Evolutionary conservation across 2,329 filamentous ascomycete genomes (phyloP).

Genomic region (Xylaria sp.): DNA sequence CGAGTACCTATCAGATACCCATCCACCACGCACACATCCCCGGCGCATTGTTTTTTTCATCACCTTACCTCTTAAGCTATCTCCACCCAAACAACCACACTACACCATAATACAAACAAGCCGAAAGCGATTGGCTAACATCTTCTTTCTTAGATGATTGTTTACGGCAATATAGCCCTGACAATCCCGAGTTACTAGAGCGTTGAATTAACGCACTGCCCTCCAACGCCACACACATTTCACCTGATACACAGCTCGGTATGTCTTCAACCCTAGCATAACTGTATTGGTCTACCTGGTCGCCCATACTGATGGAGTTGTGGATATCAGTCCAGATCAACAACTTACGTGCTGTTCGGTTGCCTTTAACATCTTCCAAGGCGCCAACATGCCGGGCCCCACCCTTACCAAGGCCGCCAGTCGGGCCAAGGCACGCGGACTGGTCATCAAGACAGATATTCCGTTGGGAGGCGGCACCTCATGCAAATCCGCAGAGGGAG

Average conservation of each 20-base stretch:
- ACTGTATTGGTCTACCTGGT: not conserved
- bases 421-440: slow-evolving; percentile 9
- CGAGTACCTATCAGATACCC: no score
- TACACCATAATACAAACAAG: no score
- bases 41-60: no score
- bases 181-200: no score
- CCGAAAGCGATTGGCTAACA: no score
- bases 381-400: not conserved
- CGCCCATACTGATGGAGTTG: not conserved
- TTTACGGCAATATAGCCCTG: no score
- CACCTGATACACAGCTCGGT: not conserved
- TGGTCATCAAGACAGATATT: slow-evolving; percentile 5
- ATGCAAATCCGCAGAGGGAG: not conserved
- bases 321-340: not conserved
- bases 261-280: not conserved
- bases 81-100: no score
- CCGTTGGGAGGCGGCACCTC: not conserved
- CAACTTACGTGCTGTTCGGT: not conserved
- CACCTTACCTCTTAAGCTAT: no score
- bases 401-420: not conserved
- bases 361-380: not conserved
- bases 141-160: no score
- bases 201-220: no score
- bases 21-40: no score
- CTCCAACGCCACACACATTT: not conserved